phyloP scores from a whole-genome alignment of 1,284 basidiomycete species.

The Taiwanofungus camphoratus region DNA sequence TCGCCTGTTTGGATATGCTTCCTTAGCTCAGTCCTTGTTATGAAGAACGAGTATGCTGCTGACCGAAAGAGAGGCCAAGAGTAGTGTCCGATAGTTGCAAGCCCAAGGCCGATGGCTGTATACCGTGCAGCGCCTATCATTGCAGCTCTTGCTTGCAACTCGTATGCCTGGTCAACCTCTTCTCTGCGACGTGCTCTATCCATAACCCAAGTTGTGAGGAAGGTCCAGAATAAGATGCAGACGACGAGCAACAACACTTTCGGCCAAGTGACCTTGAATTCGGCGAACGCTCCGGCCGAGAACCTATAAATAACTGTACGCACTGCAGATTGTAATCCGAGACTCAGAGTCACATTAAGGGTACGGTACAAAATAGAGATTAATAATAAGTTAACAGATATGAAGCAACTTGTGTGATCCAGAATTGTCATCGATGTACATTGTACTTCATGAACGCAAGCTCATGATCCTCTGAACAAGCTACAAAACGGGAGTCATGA shows the following conservation, averaged over 20 bases:
- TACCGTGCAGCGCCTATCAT: conserved; percentile 54
- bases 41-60: conserved; percentile 6
- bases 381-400: not conserved
- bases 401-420: not conserved
- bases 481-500: conserved; percentile 28
- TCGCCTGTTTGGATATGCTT: conserved; percentile 37
- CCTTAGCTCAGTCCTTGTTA: not conserved
- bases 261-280: no score
- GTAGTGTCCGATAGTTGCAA: conserved; percentile 64
- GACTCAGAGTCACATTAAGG: not conserved
- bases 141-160: conserved; percentile 21
- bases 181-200: conserved; percentile 21
- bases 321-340: no score
- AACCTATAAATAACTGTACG: no score
- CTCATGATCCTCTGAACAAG: conserved; percentile 32
- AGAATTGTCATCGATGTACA: not conserved
- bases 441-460: conserved; percentile 13
- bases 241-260: no score
- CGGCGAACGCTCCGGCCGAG: no score
- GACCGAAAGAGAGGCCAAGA: conserved; percentile 77
- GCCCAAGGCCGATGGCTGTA: conserved; percentile 51
- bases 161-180: conserved; percentile 25
- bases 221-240: not conserved
- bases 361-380: not conserved
- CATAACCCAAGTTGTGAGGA: conserved; percentile 16